Base-by-base conservation (phyloP, 306 rosid species). In the Oemleria cerasiformis region DNA sequence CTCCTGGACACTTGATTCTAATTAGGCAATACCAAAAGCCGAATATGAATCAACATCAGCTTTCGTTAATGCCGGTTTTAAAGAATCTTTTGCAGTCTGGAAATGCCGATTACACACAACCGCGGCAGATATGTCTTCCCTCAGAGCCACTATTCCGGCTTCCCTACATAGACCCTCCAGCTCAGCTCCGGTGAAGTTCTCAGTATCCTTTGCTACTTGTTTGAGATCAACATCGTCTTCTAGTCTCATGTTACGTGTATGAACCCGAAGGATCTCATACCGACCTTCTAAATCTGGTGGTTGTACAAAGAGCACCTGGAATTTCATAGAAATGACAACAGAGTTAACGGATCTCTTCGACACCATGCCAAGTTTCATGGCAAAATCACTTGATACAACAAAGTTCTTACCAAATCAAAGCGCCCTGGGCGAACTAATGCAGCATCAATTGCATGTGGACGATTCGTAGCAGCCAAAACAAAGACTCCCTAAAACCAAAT, bases 371-470 rank as follows among this genome's bases (percentile, higher is more conserved):
- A 14, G 7, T 13, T 25, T 38, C 36, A 1, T 30, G 3, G 36
- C 36, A 30, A 30, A 54, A 6, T 16, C 13, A 53, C n/a, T 3
- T 19, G 41, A 65, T 14, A 0, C 23, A 59, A 78, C 63, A 53
- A 61, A 78, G 16, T 75, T 56, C 77, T 65, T 74, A 94, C 98
- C 91, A 79, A 75, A 83, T 89, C 98, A 76, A 94, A 89, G 61
- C 95, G 94, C 43, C 98, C 98, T 0, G 98, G 97, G 58, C 98
- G 95, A 90, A 87, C 88, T 50, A 94, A 91, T 43, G 97, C 98
- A 21, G 88, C 91, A 54, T 94, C 97, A 49, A 94, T 91, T 60
- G 91, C 95, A 65, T 80, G 83, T 77, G 95, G 98, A 72, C 96
- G 98, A 75, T 94, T 94, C 50, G 98, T 94, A 71, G 98, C 98